These are phyloP conservation scores for Sordariomycetes sp. DNA, from an alignment of 2,329 filamentous ascomycete species.

Conservation along the genomic window DNA sequence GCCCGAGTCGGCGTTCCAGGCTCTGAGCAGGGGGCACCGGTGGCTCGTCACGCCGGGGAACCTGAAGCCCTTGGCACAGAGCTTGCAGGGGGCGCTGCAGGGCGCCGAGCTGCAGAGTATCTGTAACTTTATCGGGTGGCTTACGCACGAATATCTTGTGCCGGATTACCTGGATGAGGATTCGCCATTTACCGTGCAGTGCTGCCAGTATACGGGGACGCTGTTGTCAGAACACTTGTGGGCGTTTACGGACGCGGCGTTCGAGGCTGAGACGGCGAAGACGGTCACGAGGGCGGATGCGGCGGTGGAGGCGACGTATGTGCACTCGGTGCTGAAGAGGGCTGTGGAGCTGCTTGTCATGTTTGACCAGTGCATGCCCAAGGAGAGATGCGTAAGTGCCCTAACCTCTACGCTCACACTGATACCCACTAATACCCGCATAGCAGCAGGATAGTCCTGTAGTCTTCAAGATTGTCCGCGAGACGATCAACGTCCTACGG, in stretches of 20 bases:
- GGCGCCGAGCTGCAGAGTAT: constrained; percentile 31
- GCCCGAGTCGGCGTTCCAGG: constrained; percentile 33
- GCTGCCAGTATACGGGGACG: constrained; percentile 40
- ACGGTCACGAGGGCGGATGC: constrained; percentile 35
- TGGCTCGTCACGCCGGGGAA: constrained; percentile 40
- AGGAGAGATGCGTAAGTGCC: constrained; percentile 43
- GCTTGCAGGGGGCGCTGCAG: constrained; percentile 34
- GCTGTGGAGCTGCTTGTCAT: constrained; percentile 44
- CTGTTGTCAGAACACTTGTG: constrained; percentile 44
- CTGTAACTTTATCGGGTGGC: constrained; percentile 43
- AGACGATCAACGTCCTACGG: constrained; percentile 74
- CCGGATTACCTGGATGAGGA: constrained; percentile 44
- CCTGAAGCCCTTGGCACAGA: constrained; percentile 34
- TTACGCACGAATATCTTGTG: constrained; percentile 43
- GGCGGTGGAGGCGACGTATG: constrained; percentile 32
- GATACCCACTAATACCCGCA: constrained; percentile 8
- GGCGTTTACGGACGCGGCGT: constrained; percentile 38
- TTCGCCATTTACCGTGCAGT: constrained; percentile 36
- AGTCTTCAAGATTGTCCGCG: constrained; percentile 65
- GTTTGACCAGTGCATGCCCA: constrained; percentile 53
- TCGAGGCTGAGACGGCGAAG: constrained; percentile 41
- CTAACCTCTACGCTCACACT: neutral
- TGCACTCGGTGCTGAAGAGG: constrained; percentile 35
- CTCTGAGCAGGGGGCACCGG: constrained; percentile 33
- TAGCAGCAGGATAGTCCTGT: constrained; percentile 40